Conservation (phyloP, 1,284 basidiomycete genomes). For the Ganoderma sp. region DNA sequence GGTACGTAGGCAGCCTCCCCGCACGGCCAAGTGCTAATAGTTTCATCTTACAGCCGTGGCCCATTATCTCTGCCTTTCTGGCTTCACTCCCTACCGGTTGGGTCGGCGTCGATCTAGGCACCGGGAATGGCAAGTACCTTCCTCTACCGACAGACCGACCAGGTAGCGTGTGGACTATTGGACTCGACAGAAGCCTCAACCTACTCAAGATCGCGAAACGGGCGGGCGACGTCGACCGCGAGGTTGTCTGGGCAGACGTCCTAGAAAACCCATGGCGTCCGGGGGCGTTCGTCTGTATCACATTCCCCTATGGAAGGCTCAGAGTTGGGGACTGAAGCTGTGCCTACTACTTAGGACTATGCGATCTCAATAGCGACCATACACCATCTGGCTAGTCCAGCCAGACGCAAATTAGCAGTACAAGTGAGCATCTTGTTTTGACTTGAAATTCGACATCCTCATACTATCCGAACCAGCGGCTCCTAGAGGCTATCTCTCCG, state of each 20-base stretch:
- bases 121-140: constrained; percentile 98
- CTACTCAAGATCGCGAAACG: constrained; percentile 76
- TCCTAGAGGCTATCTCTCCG: constrained; percentile 69
- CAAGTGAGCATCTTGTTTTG: constrained; percentile 53
- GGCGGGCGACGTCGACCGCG: constrained; percentile 61
- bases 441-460: background rate
- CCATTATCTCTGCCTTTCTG: constrained; percentile 86
- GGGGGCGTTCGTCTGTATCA: constrained; percentile 76
- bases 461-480: constrained; percentile 49
- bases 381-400: constrained; percentile 86
- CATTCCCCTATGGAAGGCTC: background rate
- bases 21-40: background rate
- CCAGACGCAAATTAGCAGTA: constrained; percentile 74
- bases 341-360: constrained; percentile 69
- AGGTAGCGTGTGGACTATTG: constrained; percentile 73
- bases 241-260: constrained; percentile 81
- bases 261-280: constrained; percentile 72
- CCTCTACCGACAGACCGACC: constrained; percentile 65
- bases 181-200: constrained; percentile 82
- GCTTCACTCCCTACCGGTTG: constrained; percentile 75
- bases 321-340: background rate
- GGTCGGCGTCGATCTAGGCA: constrained; percentile 93
- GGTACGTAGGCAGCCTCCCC: constrained; percentile 47
- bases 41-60: constrained; percentile 80
- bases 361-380: constrained; percentile 95